Conservation (phyloP, 768 basidiomycete genomes). For the Lactarius indigo region DNA sequence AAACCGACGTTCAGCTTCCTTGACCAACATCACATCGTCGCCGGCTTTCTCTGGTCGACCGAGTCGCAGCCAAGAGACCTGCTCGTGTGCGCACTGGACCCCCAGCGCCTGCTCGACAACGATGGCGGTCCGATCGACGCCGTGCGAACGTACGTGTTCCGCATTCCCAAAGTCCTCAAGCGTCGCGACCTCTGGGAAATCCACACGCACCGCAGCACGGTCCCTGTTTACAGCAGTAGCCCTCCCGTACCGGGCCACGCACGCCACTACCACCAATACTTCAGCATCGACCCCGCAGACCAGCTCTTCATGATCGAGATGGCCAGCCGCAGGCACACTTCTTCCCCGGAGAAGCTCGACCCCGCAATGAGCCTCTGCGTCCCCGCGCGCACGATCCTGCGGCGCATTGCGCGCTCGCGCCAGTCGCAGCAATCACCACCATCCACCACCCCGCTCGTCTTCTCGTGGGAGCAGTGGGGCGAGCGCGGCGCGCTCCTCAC, state of each 20-base stretch:
- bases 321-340: not conserved
- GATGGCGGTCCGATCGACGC: not conserved
- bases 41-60: not conserved
- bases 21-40: constrained; percentile 5
- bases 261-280: not conserved
- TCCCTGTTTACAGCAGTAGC: not conserved
- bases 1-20: constrained; percentile 7
- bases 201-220: not conserved
- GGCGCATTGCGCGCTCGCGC: not conserved
- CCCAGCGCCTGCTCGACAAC: not conserved
- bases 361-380: not conserved
- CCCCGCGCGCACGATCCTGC: not conserved
- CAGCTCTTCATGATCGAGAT: constrained; percentile 7
- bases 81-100: constrained; percentile 6
- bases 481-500: not conserved
- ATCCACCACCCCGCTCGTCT: not conserved
- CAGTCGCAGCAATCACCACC: not conserved
- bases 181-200: constrained; percentile 2
- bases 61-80: not conserved
- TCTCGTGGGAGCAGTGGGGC: constrained; percentile 1
- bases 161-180: not conserved
- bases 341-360: not conserved
- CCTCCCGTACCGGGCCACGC: not conserved
- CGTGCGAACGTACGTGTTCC: not conserved
- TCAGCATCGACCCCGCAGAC: not conserved